These are phyloP conservation scores for Penicillium paradoxum DNA, from an alignment of 495 filamentous ascomycete genomes.

Conservation along the genomic window DNA sequence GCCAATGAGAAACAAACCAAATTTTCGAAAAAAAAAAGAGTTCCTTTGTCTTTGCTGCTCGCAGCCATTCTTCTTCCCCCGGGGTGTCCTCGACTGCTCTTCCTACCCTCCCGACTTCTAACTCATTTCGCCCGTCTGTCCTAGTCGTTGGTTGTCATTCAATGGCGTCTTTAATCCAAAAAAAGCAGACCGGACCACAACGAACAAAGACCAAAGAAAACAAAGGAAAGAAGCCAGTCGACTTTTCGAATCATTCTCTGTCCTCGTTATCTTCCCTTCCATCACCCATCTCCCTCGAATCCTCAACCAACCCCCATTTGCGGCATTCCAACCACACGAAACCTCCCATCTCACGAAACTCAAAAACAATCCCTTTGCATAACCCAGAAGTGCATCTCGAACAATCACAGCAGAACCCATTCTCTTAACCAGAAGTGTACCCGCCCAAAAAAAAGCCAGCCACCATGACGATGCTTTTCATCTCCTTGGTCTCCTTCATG, in stretches of 20 bases:
- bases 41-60: background rate
- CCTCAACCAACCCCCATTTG: background rate
- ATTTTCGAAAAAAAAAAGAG: slow-evolving; percentile 9
- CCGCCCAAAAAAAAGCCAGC: background rate
- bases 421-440: too few species aligned
- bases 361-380: background rate
- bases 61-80: background rate
- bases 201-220: background rate
- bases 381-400: background rate
- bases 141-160: background rate
- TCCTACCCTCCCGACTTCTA: background rate
- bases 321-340: background rate
- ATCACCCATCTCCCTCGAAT: background rate
- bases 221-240: background rate
- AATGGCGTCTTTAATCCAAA: background rate
- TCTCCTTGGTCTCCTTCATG: background rate
- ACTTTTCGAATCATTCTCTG: background rate
- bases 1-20: slow-evolving; percentile 23
- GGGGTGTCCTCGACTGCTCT: background rate
- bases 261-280: background rate
- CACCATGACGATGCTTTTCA: background rate
- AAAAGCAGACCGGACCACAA: background rate
- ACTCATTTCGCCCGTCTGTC: background rate
- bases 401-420: too few species aligned
- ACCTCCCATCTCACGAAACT: background rate